Percentiles rank a stretch among this genome's conserved stretches.
Conservation (phyloP, 2,329 filamentous ascomycete genomes). For the Aspergillus amoenus region DNA sequence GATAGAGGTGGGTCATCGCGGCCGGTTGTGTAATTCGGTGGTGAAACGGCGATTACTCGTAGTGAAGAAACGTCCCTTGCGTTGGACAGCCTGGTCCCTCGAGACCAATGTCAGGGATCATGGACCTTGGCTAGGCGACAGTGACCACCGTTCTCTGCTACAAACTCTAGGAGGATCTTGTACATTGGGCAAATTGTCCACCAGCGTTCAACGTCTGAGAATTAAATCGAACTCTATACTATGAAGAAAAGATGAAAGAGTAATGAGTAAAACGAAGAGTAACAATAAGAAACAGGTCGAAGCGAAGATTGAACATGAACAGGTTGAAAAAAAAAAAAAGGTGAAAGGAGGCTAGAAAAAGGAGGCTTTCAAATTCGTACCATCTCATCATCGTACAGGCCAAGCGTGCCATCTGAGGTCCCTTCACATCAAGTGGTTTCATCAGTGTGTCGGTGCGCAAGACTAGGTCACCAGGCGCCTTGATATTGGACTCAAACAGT, state of each 20-base stretch:
- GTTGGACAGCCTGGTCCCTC: constrained; percentile 1
- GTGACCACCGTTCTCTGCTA: neutral
- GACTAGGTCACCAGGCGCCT: neutral
- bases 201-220: neutral
- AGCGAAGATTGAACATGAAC: neutral
- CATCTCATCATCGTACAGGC: constrained; percentile 24
- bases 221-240: constrained; percentile 12
- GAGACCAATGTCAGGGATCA: constrained; percentile 3
- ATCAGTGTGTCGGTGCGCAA: constrained; percentile 4
- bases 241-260: neutral
- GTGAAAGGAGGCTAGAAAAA: constrained; percentile 4
- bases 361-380: constrained; percentile 17
- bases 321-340: neutral
- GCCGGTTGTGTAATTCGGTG: constrained; percentile 1
- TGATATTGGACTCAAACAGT: neutral
- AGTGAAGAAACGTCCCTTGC: neutral
- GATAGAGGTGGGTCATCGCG: constrained; percentile 1
- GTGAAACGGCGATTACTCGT: constrained; percentile 4
- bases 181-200: neutral
- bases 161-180: neutral
- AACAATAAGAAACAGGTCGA: neutral
- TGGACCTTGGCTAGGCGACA: neutral
- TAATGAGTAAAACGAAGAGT: constrained; percentile 1
- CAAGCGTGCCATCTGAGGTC: constrained; percentile 2
- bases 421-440: constrained; percentile 12